Conservation (phyloP, 2,329 filamentous ascomycete genomes). For the Fusarium sp. region DNA sequence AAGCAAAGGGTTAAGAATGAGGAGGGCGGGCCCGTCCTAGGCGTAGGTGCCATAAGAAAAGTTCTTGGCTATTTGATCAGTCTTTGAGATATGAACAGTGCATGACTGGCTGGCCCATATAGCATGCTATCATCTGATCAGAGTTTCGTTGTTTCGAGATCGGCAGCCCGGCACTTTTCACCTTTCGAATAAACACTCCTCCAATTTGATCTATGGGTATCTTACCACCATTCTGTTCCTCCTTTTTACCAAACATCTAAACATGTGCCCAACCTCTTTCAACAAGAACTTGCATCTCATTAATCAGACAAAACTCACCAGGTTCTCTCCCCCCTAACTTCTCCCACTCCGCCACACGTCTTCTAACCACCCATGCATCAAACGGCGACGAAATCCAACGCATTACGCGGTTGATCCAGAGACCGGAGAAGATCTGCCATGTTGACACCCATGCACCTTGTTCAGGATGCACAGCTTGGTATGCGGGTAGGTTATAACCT, state of each 20-base stretch:
- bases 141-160: background rate
- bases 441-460: slow-evolving; percentile 60
- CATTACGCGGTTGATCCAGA: slow-evolving; percentile 69
- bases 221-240: background rate
- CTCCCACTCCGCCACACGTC: slow-evolving; percentile 56
- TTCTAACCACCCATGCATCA: slow-evolving; percentile 52
- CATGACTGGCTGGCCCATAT: background rate
- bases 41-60: background rate
- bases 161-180: background rate
- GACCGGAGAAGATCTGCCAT: slow-evolving; percentile 62
- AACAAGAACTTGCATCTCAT: slow-evolving; percentile 71
- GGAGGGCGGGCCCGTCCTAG: background rate
- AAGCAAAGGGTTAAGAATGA: background rate
- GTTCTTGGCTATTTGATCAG: background rate
- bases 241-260: background rate
- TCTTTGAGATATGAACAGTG: background rate
- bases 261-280: slow-evolving; percentile 70
- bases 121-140: background rate
- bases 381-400: slow-evolving; percentile 56
- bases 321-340: slow-evolving; percentile 55
- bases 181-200: background rate
- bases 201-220: slow-evolving; percentile 29
- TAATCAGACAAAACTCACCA: slow-evolving; percentile 66
- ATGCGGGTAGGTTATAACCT: slow-evolving; percentile 69
- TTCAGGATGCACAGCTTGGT: slow-evolving; percentile 60